A percentile compares a stretch with the other conserved stretches of the same genome.
phyloP scores from a whole-genome alignment of 208 protist genomes.

The Acanthamoeba lugdunensis region DNA sequence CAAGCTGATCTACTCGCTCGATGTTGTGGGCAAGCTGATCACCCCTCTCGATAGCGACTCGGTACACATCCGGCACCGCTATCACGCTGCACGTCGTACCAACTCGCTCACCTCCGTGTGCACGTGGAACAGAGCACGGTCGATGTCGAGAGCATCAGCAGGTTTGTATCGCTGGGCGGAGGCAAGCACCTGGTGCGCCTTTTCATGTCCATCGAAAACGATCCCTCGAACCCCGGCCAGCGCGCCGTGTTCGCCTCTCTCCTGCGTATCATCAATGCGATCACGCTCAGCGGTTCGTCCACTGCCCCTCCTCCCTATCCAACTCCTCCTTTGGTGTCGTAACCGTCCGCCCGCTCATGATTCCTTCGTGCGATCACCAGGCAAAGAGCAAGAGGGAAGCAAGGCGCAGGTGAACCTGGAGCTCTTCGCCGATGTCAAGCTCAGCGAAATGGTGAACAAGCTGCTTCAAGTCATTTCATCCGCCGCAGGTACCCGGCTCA shows the following conservation, averaged over 20 bases:
- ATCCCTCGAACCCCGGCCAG: slow-evolving; percentile 39
- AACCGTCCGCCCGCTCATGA: neutral
- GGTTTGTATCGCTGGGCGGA: slow-evolving; percentile 57
- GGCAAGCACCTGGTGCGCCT: slow-evolving; percentile 56
- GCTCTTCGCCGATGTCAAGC: slow-evolving; percentile 58
- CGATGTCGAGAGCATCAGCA: neutral
- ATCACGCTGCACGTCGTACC: neutral
- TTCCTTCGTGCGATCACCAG: neutral
- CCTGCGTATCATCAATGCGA: slow-evolving; percentile 50
- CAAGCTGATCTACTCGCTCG: slow-evolving; percentile 78
- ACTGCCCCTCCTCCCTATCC: neutral
- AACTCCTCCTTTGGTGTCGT: neutral
- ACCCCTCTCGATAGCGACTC: neutral
- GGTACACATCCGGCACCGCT: neutral
- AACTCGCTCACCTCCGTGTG: neutral
- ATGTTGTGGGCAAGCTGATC: slow-evolving; percentile 70
- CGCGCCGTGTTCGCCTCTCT: slow-evolving; percentile 21
- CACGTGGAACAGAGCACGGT: slow-evolving; percentile 6
- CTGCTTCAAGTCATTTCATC: slow-evolving; percentile 43
- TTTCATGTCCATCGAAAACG: slow-evolving; percentile 59
- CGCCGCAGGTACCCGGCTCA: slow-evolving; percentile 20
- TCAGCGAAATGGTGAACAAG: slow-evolving; percentile 66
- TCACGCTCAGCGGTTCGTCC: neutral
- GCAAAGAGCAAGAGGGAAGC: slow-evolving; percentile 4
- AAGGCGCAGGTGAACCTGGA: slow-evolving; percentile 25